phyloP scores from a whole-genome alignment of 23 red algal species.

The Rhodosorus marinus region DNA sequence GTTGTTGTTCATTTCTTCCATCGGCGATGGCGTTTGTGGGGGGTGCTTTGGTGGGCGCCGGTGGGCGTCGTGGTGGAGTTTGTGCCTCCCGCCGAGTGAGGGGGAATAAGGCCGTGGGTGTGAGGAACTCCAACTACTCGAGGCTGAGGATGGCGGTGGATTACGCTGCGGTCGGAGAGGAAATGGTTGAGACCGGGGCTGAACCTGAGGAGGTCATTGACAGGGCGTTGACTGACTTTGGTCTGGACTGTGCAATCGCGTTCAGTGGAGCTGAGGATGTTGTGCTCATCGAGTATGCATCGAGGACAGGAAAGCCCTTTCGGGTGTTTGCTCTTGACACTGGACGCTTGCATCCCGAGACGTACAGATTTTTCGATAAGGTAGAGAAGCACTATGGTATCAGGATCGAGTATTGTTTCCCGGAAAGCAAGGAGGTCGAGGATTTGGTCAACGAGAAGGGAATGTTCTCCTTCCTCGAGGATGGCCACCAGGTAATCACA shows the following conservation, averaged over 20 bases:
- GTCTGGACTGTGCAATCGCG: constrained; percentile 60
- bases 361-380: constrained; percentile 71
- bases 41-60: too few species aligned
- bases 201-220: constrained; percentile 60
- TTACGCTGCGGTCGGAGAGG: constrained; percentile 11
- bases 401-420: constrained; percentile 91
- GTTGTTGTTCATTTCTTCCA: too few species aligned
- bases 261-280: constrained; percentile 99
- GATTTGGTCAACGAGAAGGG: constrained; percentile 86
- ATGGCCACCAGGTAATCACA: too few species aligned
- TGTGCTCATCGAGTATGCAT: constrained; percentile 82
- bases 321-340: constrained; percentile 98
- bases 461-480: constrained; percentile 89
- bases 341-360: constrained; percentile 83
- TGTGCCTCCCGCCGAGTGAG: too few species aligned
- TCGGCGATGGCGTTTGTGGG: too few species aligned
- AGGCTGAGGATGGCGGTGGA: too few species aligned
- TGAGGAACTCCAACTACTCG: too few species aligned
- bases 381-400: constrained; percentile 84
- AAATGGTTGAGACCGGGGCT: constrained; percentile 1
- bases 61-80: too few species aligned
- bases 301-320: constrained; percentile 59
- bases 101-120: too few species aligned
- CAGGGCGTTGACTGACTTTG: constrained; percentile 55
- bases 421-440: constrained; percentile 52